These are phyloP conservation scores for Fusarium tricinctum DNA, from an alignment of 2,329 filamentous ascomycete species.

Conservation along the genomic window DNA sequence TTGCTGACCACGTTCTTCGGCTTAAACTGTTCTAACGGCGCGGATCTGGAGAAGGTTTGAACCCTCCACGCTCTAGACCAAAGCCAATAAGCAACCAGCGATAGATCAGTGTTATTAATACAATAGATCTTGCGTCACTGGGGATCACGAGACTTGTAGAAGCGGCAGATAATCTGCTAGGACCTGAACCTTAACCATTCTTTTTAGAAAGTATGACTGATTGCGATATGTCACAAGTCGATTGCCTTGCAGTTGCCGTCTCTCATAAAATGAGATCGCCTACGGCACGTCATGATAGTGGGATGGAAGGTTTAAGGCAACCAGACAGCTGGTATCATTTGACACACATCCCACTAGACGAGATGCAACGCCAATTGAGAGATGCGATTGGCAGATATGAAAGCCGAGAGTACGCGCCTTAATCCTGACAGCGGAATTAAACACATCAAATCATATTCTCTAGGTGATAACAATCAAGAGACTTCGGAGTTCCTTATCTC, in stretches of 20 bases:
- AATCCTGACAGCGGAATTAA: constrained; percentile 31
- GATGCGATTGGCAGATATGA: constrained; percentile 28
- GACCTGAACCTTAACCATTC: constrained; percentile 10
- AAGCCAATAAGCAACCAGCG: not conserved
- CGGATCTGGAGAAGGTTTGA: not conserved
- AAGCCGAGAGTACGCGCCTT: constrained; percentile 36
- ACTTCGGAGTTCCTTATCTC: constrained; percentile 18
- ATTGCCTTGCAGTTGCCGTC: constrained; percentile 20
- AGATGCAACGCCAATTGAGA: constrained; percentile 36
- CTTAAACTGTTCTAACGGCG: not conserved
- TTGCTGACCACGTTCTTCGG: not conserved
- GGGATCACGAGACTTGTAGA: constrained; percentile 4
- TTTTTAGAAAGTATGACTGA: not conserved
- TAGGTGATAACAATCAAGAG: constrained; percentile 2
- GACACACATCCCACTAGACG: constrained; percentile 22
- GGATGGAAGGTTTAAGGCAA: constrained; percentile 33
- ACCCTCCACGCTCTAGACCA: constrained; percentile 17
- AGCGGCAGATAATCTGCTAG: constrained; percentile 7
- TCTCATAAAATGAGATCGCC: constrained; percentile 29
- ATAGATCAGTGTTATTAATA: constrained; percentile 18
- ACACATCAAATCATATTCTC: constrained; percentile 19
- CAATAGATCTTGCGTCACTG: constrained; percentile 6
- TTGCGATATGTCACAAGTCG: constrained; percentile 41
- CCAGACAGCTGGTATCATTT: constrained; percentile 38
- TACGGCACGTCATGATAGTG: constrained; percentile 28